Percentiles rank a stretch among this genome's conserved stretches.
These are phyloP conservation scores for Neurospora sp. DNA, from an alignment of 495 filamentous ascomycete species.

Conservation along the genomic window DNA sequence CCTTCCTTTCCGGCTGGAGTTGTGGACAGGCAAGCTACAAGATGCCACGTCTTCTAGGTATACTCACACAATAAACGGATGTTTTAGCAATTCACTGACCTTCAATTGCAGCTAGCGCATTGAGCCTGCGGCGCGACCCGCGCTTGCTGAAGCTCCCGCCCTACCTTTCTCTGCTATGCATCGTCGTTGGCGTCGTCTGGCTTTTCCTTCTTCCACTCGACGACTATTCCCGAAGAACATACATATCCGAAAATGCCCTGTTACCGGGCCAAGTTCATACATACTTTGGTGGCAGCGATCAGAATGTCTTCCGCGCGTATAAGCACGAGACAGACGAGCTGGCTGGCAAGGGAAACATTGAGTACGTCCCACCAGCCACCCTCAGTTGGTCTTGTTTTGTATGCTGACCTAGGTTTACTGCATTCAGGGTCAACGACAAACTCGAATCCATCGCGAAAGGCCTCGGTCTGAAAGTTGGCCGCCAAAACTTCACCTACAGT, in stretches of 20 bases:
- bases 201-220: conserved; percentile 87
- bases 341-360: conserved; percentile 38
- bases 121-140: conserved; percentile 53
- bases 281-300: conserved; percentile 92
- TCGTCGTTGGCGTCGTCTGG: conserved; percentile 83
- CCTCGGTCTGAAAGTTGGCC: conserved; percentile 72
- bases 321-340: conserved; percentile 68
- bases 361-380: conserved; percentile 23
- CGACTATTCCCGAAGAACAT: conserved; percentile 83
- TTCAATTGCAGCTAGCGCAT: conserved; percentile 31
- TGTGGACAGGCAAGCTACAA: conserved; percentile 3
- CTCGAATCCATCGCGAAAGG: conserved; percentile 64
- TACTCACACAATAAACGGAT: background rate
- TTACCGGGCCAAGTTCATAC: conserved; percentile 95
- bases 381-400: background rate
- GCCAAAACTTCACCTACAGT: conserved; percentile 65
- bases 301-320: conserved; percentile 89
- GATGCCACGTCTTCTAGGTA: conserved; percentile 27
- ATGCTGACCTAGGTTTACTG: background rate
- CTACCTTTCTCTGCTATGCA: conserved; percentile 77
- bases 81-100: background rate
- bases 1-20: background rate
- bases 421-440: conserved; percentile 51
- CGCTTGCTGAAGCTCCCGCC: conserved; percentile 64
- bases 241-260: conserved; percentile 96